Conservation (phyloP, 345 rosid genomes). For the Gossypium thurberi region DNA sequence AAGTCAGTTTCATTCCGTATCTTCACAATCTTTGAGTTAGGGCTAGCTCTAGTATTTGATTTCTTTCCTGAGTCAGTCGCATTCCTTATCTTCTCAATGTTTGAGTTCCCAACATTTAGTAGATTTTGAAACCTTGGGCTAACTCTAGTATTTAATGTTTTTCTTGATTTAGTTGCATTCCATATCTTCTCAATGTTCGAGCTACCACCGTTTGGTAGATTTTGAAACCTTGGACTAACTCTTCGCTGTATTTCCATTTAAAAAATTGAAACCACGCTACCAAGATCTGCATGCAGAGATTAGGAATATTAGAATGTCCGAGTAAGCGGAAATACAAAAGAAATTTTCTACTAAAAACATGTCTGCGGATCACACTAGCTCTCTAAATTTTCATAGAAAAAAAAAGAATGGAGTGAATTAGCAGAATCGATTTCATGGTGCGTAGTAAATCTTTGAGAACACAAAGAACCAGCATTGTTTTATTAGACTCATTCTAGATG, state of each 20-base stretch:
- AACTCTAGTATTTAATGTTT: background rate
- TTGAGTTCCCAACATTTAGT: background rate
- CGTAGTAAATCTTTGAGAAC: background rate
- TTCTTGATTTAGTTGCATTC: background rate
- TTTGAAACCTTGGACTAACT: conserved; percentile 1
- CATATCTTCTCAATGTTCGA: background rate
- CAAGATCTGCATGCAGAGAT: conserved; percentile 2
- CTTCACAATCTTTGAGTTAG: background rate
- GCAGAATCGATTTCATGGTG: background rate
- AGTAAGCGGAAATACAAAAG: background rate
- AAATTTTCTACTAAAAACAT: background rate
- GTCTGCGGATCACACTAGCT: background rate
- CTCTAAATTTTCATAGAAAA: conserved; percentile 1
- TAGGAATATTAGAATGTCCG: background rate
- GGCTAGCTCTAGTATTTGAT: background rate
- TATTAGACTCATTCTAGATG: background rate
- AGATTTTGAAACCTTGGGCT: background rate
- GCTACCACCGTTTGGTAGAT: background rate
- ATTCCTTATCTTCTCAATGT: background rate
- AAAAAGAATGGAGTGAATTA: background rate
- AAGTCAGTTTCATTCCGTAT: background rate
- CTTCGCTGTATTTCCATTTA: background rate
- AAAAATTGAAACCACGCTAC: background rate
- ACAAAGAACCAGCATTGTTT: background rate
- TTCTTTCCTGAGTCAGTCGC: background rate